Base-by-base conservation (phyloP, 106 monocot genomes). In the Platanthera guangdongensis region DNA sequence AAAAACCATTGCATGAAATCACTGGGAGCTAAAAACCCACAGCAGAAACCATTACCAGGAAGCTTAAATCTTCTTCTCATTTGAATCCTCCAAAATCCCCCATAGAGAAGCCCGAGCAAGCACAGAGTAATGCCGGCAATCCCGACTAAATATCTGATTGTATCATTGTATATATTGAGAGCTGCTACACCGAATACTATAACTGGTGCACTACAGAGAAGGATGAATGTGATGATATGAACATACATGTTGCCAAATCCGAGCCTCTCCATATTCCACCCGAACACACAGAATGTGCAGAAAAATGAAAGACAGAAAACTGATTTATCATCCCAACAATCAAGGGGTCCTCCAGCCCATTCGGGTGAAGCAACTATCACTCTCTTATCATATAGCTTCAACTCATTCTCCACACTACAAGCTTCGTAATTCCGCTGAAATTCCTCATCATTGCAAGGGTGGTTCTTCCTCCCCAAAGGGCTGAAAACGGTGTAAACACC, bases 181-280 rank as follows among this genome's bases (percentile, higher is more conserved):
- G 85, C 83, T 9, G 90, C 30, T 3, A 83, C 22, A 73, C 52
- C 52, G 81, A 90, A 90, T 12, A 90, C 74, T 22, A 72, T 50
- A 21, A 87, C 73, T 2, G 90, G 90, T 0, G 85, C 82, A 3
- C 83, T 22, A 74, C 82, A 83, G 16, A 90, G 62, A 12, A 90
- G 78, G 0, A 83, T 1, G 83, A 90, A 90, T 8, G 87, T 87
- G 63, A 30, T 68, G 39, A 83, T 75, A 64, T 90, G 90, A 25
- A 90, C 90, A 52, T 91, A 91, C 88, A 86, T 88, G 83, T 91
- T 91, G 0, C 91, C 91, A 46, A 91, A 78, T 10, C 90, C 90
- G 1, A 87, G 80, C 80, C 90, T 71, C 75, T 90, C 87, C 87
- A 87, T 81, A 78, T 90, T 90, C 90, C 90, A 90, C 4, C 90